Percentiles rank a stretch among this genome's conserved stretches.
phyloP scores from a whole-genome alignment of 176 grass and related monocot genomes.

The Saccharum officinarum region DNA sequence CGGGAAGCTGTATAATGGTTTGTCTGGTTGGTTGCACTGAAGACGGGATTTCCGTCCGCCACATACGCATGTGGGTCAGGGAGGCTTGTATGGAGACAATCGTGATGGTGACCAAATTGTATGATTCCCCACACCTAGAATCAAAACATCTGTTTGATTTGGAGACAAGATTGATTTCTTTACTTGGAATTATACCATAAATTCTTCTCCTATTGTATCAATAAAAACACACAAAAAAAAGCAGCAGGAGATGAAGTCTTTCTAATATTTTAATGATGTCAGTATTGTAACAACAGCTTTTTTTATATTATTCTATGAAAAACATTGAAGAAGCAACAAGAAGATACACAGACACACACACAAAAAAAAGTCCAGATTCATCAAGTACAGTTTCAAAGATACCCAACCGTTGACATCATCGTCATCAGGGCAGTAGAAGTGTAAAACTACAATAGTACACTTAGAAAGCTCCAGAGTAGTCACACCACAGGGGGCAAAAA shows the following conservation, averaged over 20 bases:
- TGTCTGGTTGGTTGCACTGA: background rate
- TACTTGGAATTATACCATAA: slow-evolving; percentile 16
- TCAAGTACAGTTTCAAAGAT: background rate
- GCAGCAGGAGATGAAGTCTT: background rate
- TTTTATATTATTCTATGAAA: background rate
- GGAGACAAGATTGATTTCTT: slow-evolving; percentile 17
- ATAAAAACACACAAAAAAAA: background rate
- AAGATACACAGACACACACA: background rate
- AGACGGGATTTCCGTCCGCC: background rate
- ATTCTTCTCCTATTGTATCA: background rate
- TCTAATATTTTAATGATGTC: background rate
- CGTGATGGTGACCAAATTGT: slow-evolving; percentile 11
- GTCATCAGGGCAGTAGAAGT: slow-evolving; percentile 11
- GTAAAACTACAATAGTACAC: slow-evolving; percentile 15
- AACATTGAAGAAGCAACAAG: background rate
- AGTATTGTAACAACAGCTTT: background rate
- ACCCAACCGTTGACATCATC: background rate
- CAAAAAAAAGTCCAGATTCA: slow-evolving; percentile 21
- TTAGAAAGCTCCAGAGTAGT: background rate
- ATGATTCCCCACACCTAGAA: background rate
- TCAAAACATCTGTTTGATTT: slow-evolving; percentile 10
- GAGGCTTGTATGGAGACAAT: background rate
- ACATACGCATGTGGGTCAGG: background rate
- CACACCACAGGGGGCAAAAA: background rate
- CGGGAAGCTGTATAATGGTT: slow-evolving; percentile 10